phyloP scores from a whole-genome alignment of 176 grass and related monocot species.

The Cenchrus purpureus region DNA sequence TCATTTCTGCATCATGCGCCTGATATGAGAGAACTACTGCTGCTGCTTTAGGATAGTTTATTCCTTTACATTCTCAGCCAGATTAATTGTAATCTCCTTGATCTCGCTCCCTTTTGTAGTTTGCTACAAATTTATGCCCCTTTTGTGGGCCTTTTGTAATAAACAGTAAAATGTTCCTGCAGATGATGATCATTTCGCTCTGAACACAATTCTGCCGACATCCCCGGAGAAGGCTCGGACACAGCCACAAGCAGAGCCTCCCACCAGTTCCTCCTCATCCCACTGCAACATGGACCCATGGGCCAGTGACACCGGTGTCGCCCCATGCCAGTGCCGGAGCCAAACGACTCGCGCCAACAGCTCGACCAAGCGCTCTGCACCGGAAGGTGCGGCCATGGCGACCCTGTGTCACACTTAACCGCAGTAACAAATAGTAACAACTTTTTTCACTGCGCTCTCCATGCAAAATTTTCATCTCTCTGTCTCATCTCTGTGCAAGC shows the following conservation, averaged over 20 bases:
- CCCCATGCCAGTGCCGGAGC: not conserved
- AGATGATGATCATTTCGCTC: conserved; percentile 23
- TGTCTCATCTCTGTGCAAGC: not conserved
- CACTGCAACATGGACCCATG: conserved; percentile 19
- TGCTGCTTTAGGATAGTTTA: not conserved
- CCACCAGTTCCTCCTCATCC: conserved; percentile 8
- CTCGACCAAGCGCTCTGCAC: conserved; percentile 15
- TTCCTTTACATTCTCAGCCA: not conserved
- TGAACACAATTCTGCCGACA: not conserved
- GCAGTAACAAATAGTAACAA: not conserved
- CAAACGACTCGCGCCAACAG: not conserved
- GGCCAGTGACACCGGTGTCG: not conserved
- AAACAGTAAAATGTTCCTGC: conserved; percentile 12
- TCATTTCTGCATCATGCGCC: conserved; percentile 51
- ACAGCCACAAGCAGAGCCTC: conserved; percentile 22
- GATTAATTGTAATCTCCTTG: not conserved
- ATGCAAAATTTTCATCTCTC: not conserved
- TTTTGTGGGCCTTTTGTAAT: not conserved
- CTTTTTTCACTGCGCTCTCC: not conserved
- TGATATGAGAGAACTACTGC: not conserved
- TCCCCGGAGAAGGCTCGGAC: not conserved
- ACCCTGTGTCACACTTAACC: not conserved
- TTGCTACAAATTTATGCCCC: not conserved
- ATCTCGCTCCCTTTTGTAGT: not conserved
- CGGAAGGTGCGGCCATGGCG: not conserved